Evolutionary conservation across 2,329 filamentous ascomycete species (phyloP).

Genomic region (Epichloe baconii): DNA sequence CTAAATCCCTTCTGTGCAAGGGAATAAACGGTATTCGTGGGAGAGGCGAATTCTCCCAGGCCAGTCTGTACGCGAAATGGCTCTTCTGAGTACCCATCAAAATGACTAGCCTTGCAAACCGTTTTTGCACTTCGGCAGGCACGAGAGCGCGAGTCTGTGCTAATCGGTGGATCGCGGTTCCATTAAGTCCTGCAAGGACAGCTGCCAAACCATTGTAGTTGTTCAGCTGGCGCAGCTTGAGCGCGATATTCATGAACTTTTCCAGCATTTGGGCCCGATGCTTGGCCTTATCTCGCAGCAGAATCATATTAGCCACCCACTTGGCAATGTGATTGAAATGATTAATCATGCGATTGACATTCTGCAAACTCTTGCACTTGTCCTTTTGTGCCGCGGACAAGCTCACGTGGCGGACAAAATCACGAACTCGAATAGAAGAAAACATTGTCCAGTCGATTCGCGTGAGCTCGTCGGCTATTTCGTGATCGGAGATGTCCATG

Average conservation of each 20-base stretch:
- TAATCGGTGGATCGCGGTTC: constrained; percentile 73
- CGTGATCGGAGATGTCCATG: constrained; percentile 74
- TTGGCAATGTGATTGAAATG: constrained; percentile 81
- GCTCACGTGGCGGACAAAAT: constrained; percentile 84
- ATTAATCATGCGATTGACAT: constrained; percentile 87
- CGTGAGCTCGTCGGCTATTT: constrained; percentile 82
- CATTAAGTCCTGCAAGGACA: constrained; percentile 83
- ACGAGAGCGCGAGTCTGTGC: constrained; percentile 68
- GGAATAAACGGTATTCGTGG: constrained; percentile 91
- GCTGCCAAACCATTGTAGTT: constrained; percentile 97
- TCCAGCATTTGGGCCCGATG: constrained; percentile 84
- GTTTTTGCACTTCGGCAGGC: constrained; percentile 57
- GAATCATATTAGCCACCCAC: constrained; percentile 71
- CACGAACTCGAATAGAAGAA: constrained; percentile 81
- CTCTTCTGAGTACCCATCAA: constrained; percentile 90
- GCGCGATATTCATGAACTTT: constrained; percentile 86
- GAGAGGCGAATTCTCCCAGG: constrained; percentile 88
- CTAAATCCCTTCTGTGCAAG: constrained; percentile 75
- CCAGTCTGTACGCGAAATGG: constrained; percentile 88
- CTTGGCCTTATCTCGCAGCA: constrained; percentile 90
- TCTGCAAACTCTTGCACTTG: constrained; percentile 62
- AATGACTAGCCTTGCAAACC: constrained; percentile 77
- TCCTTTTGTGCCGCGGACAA: constrained; percentile 58
- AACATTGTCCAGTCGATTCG: constrained; percentile 98
- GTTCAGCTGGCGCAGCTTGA: constrained; percentile 78